Conservation (phyloP, 805 yeast genomes). For the Barnettozyma populi region DNA sequence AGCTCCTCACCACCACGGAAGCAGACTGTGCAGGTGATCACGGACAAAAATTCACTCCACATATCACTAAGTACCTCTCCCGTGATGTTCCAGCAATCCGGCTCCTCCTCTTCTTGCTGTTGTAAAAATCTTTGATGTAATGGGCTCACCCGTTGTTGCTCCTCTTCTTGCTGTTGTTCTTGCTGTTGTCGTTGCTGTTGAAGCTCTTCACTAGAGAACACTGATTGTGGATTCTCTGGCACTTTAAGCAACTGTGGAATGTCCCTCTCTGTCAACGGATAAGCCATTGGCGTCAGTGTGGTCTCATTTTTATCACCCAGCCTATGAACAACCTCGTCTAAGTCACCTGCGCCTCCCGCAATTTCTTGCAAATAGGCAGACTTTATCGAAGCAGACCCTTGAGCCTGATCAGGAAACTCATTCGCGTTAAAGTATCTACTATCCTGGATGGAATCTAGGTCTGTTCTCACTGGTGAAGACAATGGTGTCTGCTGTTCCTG, state of each 20-base stretch:
- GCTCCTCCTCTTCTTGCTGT: slow-evolving; percentile 3
- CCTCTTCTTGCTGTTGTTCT: too few species aligned
- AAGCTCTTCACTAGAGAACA: background rate
- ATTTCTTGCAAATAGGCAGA: slow-evolving; percentile 3
- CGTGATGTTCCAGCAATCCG: slow-evolving; percentile 7
- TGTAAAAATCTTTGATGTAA: background rate
- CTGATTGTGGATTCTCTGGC: background rate
- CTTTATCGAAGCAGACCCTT: slow-evolving; percentile 7
- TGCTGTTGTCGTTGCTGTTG: too few species aligned
- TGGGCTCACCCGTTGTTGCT: background rate
- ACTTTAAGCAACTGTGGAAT: slow-evolving; percentile 2
- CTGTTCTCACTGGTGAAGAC: background rate
- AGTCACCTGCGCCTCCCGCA: background rate
- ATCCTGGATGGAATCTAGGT: slow-evolving; percentile 8
- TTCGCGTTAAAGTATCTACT: slow-evolving; percentile 5
- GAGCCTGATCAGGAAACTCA: background rate
- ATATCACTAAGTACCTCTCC: background rate
- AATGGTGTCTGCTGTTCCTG: background rate
- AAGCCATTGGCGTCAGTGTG: slow-evolving; percentile 7
- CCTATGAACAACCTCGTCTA: background rate
- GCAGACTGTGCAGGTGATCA: background rate
- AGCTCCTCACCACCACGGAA: background rate
- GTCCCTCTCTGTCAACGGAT: slow-evolving; percentile 11
- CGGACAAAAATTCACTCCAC: slow-evolving; percentile 7
- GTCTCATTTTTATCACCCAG: background rate